A percentile compares a stretch with the other conserved stretches of the same genome.
Evolutionary conservation across 805 yeast species (phyloP).

Genomic region (Hanseniaspora lindneri): DNA sequence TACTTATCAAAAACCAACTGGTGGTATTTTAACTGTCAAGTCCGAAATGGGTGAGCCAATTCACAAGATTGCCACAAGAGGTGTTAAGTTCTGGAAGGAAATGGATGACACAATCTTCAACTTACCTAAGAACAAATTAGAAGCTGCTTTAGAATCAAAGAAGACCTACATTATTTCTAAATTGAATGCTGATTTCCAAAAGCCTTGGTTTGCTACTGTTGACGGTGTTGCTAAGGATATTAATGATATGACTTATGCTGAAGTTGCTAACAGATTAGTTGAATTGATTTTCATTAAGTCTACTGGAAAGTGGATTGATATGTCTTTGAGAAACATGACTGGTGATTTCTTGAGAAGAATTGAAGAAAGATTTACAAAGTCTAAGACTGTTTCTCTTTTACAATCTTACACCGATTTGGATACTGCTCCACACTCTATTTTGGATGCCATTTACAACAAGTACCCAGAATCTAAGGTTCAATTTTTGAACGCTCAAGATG

Average conservation of each 20-base stretch:
- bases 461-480: conserved; percentile 71
- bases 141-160: conserved; percentile 71
- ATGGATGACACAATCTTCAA: conserved; percentile 86
- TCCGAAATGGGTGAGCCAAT: conserved; percentile 99
- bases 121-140: conserved; percentile 77
- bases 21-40: conserved; percentile 91
- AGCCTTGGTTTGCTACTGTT: conserved; percentile 87
- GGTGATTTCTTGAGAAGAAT: conserved; percentile 84
- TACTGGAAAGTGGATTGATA: conserved; percentile 77
- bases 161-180: conserved; percentile 73
- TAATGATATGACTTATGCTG: conserved; percentile 89
- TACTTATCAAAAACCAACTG: conserved; percentile 88
- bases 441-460: conserved; percentile 48
- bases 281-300: conserved; percentile 77
- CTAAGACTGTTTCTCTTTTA: conserved; percentile 50
- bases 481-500: conserved; percentile 87
- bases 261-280: conserved; percentile 75
- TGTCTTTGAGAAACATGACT: conserved; percentile 69
- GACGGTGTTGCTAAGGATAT: conserved; percentile 72
- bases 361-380: conserved; percentile 82
- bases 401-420: conserved; percentile 62
- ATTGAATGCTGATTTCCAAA: conserved; percentile 89
- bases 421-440: conserved; percentile 44
- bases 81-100: conserved; percentile 95
- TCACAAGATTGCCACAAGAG: conserved; percentile 96